These are phyloP conservation scores for Haplographium delicatum DNA, from an alignment of 495 filamentous ascomycete species.

Conservation along the genomic window DNA sequence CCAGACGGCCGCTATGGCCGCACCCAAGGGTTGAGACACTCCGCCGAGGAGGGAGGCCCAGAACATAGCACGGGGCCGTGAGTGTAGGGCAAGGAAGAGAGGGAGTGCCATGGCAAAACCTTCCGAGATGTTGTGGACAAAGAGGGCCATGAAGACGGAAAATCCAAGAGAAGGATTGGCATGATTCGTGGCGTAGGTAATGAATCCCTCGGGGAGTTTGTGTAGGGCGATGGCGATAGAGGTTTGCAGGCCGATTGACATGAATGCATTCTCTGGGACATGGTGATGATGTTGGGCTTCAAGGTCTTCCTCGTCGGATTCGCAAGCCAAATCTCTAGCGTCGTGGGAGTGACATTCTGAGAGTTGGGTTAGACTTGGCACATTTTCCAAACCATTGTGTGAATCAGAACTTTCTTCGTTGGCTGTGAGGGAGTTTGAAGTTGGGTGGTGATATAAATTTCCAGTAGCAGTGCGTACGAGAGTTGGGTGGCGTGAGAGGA, in stretches of 20 bases:
- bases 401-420: not conserved
- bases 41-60: constrained; percentile 83
- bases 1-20: constrained; percentile 78
- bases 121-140: constrained; percentile 97
- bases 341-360: not conserved
- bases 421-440: constrained; percentile 1
- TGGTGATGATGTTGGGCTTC: constrained; percentile 79
- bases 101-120: constrained; percentile 93
- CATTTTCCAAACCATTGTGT: constrained; percentile 1
- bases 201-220: constrained; percentile 97
- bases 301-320: constrained; percentile 26
- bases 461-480: constrained; percentile 4
- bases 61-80: constrained; percentile 70
- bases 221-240: constrained; percentile 91
- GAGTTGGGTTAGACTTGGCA: not conserved
- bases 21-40: constrained; percentile 79
- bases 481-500: constrained; percentile 7
- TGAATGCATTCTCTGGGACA: constrained; percentile 89
- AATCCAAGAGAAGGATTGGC: constrained; percentile 83
- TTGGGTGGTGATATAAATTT: constrained; percentile 17
- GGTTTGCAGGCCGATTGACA: constrained; percentile 89
- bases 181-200: constrained; percentile 97
- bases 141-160: constrained; percentile 89
- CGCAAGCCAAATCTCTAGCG: not conserved
- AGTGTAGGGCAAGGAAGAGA: constrained; percentile 79